phyloP scores from a whole-genome alignment of 169 alveolate species.

The Cyclospora cayetanensis region DNA sequence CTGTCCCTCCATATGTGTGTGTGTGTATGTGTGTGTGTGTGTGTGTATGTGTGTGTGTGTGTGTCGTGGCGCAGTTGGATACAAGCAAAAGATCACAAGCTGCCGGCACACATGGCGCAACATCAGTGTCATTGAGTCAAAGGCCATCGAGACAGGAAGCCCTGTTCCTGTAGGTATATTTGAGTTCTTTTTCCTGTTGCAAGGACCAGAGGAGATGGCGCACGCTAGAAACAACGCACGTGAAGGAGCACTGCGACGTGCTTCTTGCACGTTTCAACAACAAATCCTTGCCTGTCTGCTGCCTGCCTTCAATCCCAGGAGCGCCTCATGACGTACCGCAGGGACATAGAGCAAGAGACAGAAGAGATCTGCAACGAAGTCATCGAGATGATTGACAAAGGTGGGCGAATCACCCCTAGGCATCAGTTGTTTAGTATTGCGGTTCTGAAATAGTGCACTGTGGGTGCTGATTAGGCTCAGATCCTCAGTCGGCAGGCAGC shows the following conservation, averaged over 20 bases:
- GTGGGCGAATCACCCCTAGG: not conserved
- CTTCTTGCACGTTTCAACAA: not conserved
- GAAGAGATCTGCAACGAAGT: constrained; percentile 45
- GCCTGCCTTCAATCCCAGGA: constrained; percentile 17
- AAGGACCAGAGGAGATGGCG: not conserved
- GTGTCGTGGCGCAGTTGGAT: constrained; percentile 57
- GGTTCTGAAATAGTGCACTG: not conserved
- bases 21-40: not conserved
- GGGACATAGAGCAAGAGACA: constrained; percentile 36
- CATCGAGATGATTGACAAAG: constrained; percentile 17
- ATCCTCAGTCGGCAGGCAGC: not conserved
- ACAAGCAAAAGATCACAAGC: constrained; percentile 54
- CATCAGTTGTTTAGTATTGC: not conserved
- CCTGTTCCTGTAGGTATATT: constrained; percentile 12
- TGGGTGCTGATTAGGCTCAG: not conserved
- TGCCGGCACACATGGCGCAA: constrained; percentile 52
- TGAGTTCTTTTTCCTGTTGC: no score
- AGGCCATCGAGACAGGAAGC: constrained; percentile 24
- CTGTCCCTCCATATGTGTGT: not conserved
- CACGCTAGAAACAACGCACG: not conserved
- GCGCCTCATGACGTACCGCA: constrained; percentile 12
- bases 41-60: not conserved
- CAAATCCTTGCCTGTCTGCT: not conserved
- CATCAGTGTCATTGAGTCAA: constrained; percentile 50
- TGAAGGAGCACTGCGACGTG: not conserved